phyloP scores from a whole-genome alignment of 768 basidiomycete genomes.

The Asterophora lycoperdoides region DNA sequence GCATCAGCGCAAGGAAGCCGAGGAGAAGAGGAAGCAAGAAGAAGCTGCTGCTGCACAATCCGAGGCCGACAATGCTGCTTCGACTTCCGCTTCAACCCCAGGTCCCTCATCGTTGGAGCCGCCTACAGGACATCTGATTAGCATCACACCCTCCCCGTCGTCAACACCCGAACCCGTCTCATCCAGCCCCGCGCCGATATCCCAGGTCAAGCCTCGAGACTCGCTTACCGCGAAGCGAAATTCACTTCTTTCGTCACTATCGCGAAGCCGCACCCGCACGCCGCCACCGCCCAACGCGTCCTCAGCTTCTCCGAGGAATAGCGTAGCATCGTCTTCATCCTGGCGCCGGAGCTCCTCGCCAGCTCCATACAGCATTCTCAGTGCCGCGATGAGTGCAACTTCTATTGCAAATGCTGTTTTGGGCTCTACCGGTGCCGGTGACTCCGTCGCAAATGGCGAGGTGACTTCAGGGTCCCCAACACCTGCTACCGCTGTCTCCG shows the following conservation, averaged over 20 bases:
- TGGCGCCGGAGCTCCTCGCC: conserved; percentile 34
- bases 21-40: conserved; percentile 54
- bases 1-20: conserved; percentile 74
- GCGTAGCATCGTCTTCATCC: conserved; percentile 29
- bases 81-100: conserved; percentile 23
- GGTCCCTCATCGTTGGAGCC: conserved; percentile 32
- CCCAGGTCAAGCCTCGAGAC: conserved; percentile 17
- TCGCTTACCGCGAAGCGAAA: conserved; percentile 23
- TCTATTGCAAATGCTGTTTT: conserved; percentile 44
- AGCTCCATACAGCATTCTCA: conserved; percentile 42
- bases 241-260: conserved; percentile 27
- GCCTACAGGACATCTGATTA: conserved; percentile 19
- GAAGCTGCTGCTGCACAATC: conserved; percentile 24
- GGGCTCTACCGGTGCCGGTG: conserved; percentile 13
- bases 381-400: conserved; percentile 40
- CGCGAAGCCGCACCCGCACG: conserved; percentile 38
- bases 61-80: conserved; percentile 10
- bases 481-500: conserved; percentile 21
- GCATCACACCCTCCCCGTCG: conserved; percentile 25
- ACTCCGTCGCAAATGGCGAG: conserved; percentile 11
- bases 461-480: conserved; percentile 13
- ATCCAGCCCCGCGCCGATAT: conserved; percentile 24
- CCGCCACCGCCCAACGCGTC: conserved; percentile 26
- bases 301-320: conserved; percentile 21
- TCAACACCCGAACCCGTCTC: conserved; percentile 21